These are phyloP conservation scores for Cladosporium halotolerans DNA, from an alignment of 2,329 filamentous ascomycete species.

Conservation along the genomic window DNA sequence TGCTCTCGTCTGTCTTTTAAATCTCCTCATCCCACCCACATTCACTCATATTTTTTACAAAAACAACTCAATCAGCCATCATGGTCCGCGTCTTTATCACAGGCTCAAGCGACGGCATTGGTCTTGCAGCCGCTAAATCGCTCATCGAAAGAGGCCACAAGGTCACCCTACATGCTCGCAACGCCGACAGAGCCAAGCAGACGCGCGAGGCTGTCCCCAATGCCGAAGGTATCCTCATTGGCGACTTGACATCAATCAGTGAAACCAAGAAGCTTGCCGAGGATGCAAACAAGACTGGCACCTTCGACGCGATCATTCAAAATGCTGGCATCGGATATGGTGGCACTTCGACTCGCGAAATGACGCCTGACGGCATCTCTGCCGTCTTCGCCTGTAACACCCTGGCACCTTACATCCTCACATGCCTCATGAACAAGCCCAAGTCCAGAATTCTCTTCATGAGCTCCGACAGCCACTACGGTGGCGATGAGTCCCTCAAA, in stretches of 20 bases:
- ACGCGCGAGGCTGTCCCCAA: slow-evolving; percentile 42
- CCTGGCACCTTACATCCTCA: slow-evolving; percentile 49
- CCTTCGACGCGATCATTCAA: slow-evolving; percentile 48
- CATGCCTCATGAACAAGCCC: slow-evolving; percentile 41
- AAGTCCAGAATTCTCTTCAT: slow-evolving; percentile 44
- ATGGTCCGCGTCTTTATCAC: slow-evolving; percentile 42
- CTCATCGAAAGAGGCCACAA: slow-evolving; percentile 46
- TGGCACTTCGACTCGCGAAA: slow-evolving; percentile 30
- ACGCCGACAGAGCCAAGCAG: slow-evolving; percentile 40
- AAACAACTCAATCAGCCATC: slow-evolving; percentile 12
- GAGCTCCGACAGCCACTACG: slow-evolving; percentile 44
- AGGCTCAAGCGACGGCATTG: slow-evolving; percentile 52
- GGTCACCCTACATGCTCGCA: slow-evolving; percentile 51
- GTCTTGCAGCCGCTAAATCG: slow-evolving; percentile 43
- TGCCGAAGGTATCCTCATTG: slow-evolving; percentile 44
- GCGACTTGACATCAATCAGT: slow-evolving; percentile 45
- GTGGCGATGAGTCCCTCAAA: slow-evolving; percentile 36
- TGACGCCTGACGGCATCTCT: slow-evolving; percentile 40
- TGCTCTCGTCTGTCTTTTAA: no score
- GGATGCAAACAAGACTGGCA: slow-evolving; percentile 42
- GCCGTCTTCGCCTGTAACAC: slow-evolving; percentile 49
- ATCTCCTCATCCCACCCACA: no score
- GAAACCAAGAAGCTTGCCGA: slow-evolving; percentile 46
- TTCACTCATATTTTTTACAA: background rate
- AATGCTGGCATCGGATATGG: slow-evolving; percentile 40